Evolutionary conservation across 805 yeast species (phyloP), one percentile per base, ranked within the genome.

Genomic region (Vanderwaltozyma verrucispora): DNA sequence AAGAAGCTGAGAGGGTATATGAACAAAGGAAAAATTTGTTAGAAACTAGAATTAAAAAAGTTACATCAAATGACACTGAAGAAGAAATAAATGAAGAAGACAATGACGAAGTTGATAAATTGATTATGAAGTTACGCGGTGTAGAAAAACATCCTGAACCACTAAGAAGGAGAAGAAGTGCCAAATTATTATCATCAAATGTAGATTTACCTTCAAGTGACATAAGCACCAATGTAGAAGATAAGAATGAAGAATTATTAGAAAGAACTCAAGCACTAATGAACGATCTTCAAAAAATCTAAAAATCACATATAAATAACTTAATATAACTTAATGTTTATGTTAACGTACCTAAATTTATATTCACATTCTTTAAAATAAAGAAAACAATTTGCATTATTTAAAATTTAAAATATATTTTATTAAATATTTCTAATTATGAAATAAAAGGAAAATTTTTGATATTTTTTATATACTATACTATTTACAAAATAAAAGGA

Each of bases 1-100:
- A 82, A 54, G 88, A 80, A 48, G 82, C 80, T 47, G 68, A 74
- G 30, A 65, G 76, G 33, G 64, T 79, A 4, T 78, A 76, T 47
- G 80, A 78, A 48, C 77, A 72, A 44, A 62, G 88, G 39, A 75
- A 77, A 64, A 70, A 64, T 47, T 51, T 75, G 45, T 55, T 79
- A 31, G 53, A 51, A 28, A 32, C 38, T 25, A 45, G 38, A 25
- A 37, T 19, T 19, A 23, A 20, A 10, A 17, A 26, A 23, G 18
- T 20, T 9, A 30, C 24, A 12, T 26, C 26, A 8, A 32, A 14
- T 12, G 37, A 26, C 4, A 32, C 24, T 12, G 34, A 18, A 13
- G 48, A 42, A 28, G 37, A 28, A 3, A 24, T 27, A 4, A 39
- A 36, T 7, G 44, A 39, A 30, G 40, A 25, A 6, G 41, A 40